phyloP scores from a whole-genome alignment of 2,329 filamentous ascomycete species.

The Neonectria ditissima region DNA sequence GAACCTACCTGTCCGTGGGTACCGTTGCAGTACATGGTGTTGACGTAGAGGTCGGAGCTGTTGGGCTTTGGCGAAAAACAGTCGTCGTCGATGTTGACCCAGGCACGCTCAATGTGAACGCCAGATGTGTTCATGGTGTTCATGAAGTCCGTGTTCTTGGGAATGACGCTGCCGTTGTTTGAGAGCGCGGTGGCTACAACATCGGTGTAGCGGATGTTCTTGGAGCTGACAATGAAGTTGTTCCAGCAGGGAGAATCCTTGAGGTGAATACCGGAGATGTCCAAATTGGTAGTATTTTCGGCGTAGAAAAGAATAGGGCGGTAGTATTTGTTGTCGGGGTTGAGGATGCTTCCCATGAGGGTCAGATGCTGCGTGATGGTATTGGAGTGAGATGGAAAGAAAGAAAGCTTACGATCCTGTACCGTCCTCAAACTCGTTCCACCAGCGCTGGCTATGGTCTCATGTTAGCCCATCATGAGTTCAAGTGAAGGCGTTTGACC shows the following conservation, averaged over 20 bases:
- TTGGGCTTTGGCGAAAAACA: conserved; percentile 73
- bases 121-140: conserved; percentile 69
- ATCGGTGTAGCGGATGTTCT: conserved; percentile 66
- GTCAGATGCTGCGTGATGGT: not conserved
- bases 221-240: conserved; percentile 69
- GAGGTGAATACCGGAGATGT: conserved; percentile 68
- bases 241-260: conserved; percentile 74
- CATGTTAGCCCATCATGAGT: not conserved
- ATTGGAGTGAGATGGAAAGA: rapidly evolving
- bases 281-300: conserved; percentile 69
- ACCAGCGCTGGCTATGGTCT: conserved; percentile 31
- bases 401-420: conserved; percentile 27
- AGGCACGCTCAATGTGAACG: conserved; percentile 62
- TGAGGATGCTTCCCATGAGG: conserved; percentile 51
- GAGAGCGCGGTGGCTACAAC: conserved; percentile 66
- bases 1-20: conserved; percentile 60
- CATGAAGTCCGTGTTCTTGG: conserved; percentile 73
- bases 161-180: conserved; percentile 56
- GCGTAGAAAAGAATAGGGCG: conserved; percentile 71
- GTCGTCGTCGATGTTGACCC: conserved; percentile 68
- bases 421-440: conserved; percentile 36
- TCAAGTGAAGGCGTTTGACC: not conserved
- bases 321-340: conserved; percentile 66
- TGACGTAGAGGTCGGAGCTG: conserved; percentile 67
- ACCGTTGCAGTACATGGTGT: conserved; percentile 71